These are phyloP conservation scores for Talaromyces islandicus DNA, from an alignment of 2,329 filamentous ascomycete species.

Conservation along the genomic window DNA sequence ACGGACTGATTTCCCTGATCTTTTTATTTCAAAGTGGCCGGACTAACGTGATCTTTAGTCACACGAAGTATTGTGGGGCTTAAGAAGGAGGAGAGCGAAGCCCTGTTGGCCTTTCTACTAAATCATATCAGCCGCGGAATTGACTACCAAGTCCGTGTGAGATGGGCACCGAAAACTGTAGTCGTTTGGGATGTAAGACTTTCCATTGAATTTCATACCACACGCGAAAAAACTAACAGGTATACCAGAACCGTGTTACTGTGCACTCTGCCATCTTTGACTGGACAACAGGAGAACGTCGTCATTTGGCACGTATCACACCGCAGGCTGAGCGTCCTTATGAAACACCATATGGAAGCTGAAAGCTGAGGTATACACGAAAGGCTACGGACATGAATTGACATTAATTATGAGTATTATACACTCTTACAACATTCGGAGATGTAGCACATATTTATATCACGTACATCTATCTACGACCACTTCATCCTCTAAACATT, in stretches of 20 bases:
- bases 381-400: not conserved
- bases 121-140: slow-evolving; percentile 11
- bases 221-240: slow-evolving; percentile 14
- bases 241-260: slow-evolving; percentile 31
- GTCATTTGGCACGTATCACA: slow-evolving; percentile 23
- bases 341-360: slow-evolving; percentile 5
- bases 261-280: slow-evolving; percentile 31
- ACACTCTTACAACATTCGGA: not conserved
- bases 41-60: not conserved
- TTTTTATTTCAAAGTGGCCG: not conserved
- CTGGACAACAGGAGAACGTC: slow-evolving; percentile 20
- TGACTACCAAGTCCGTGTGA: slow-evolving; percentile 20
- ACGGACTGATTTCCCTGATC: slow-evolving; percentile 13
- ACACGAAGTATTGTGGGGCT: slow-evolving; percentile 32
- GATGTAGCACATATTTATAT: no score
- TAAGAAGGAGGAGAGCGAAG: slow-evolving; percentile 38
- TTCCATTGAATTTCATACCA: slow-evolving; percentile 26
- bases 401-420: not conserved
- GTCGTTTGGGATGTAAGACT: slow-evolving; percentile 32
- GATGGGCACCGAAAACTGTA: slow-evolving; percentile 22
- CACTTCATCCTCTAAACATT: no score
- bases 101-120: slow-evolving; percentile 34
- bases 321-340: slow-evolving; percentile 20
- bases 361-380: not conserved
- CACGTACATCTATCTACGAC: no score